Base-by-base conservation (phyloP, 257 asterid species). In the Forsythia suspensa region DNA sequence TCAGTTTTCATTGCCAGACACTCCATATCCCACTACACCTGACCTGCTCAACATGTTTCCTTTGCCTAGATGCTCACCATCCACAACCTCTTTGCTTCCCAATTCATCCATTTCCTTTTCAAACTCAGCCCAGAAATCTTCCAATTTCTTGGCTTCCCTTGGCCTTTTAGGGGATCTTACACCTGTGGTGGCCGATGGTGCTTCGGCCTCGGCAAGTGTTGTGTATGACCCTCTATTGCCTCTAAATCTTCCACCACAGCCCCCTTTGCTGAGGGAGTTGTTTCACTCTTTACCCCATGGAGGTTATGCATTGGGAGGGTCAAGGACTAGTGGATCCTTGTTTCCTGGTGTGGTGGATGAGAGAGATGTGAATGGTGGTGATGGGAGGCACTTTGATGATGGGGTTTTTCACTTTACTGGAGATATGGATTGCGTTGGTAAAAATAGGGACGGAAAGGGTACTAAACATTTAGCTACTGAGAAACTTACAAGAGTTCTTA, bases 201-300 rank as follows among this genome's bases (percentile, higher is more conserved):
- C 87, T 2, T 74, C 86, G 29, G 69, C 77, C 37, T 73, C 89
- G 38, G 80, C 82, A 6, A 67, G 70, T 57, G 85, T 74, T n/a
- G 82, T 82, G 3, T 95, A 89, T 70, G 99, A 95, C 71, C 95
- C 98, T 16, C 66, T 88, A 46, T 79, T 95, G 74, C 99, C 97
- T 37, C 72, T 93, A 79, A 91, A 85, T 74, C 91, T 92, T 3
- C 89, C 90, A 1, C 97, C 93, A 37, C 97, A 92, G 80, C 97
- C 98, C 6, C 97, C 97, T 8, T 76, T 90, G 71, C 20, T 92
- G 73, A 88, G 93, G 69, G 99, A 93, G 84, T 76, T 95, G 65
- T 89, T 95, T 52, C 94, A 91, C 29, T 82, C 97, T 73, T 73
- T 92, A 20, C 96, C 97, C 0, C 81, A 88, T 74, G 95, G 86